Percentiles rank a stretch among this genome's conserved stretches.
Evolutionary conservation across 805 yeast genomes (phyloP).

Genomic region (Zygoascus bituminiphila): DNA sequence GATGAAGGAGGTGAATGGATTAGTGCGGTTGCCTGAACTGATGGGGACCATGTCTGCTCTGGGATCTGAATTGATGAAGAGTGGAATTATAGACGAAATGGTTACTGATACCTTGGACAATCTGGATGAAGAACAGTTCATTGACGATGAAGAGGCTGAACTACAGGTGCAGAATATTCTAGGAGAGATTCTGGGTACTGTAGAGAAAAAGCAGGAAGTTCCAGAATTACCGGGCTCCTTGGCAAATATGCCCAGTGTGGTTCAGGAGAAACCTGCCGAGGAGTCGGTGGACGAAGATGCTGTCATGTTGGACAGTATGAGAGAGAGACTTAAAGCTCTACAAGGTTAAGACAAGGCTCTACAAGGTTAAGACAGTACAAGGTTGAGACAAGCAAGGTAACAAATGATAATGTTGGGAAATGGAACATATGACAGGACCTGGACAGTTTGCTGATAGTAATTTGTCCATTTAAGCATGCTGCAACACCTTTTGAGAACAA

Average conservation of each 20-base stretch:
- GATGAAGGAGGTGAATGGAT: slow-evolving; percentile 79
- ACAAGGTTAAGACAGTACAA: too few species aligned
- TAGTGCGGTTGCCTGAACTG: slow-evolving; percentile 72
- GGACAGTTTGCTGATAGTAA: too few species aligned
- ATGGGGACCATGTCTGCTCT: slow-evolving; percentile 77
- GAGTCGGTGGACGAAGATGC: slow-evolving; percentile 61
- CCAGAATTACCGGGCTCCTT: slow-evolving; percentile 35
- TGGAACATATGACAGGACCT: too few species aligned
- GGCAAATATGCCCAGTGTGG: slow-evolving; percentile 8
- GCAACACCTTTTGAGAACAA: too few species aligned
- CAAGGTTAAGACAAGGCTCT: slow-evolving; percentile 45
- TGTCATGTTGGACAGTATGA: slow-evolving; percentile 66
- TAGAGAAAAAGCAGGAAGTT: slow-evolving; percentile 42
- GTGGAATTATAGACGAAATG: slow-evolving; percentile 82
- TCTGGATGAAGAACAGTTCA: slow-evolving; percentile 53
- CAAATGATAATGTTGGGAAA: too few species aligned
- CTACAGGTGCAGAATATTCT: slow-evolving; percentile 32
- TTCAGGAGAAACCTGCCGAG: slow-evolving; percentile 20
- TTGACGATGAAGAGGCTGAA: slow-evolving; percentile 30
- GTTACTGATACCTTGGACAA: slow-evolving; percentile 79
- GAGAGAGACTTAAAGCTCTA: slow-evolving; percentile 77
- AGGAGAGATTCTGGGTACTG: slow-evolving; percentile 31
- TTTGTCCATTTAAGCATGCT: too few species aligned
- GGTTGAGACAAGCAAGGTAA: too few species aligned
- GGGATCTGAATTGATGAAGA: slow-evolving; percentile 68